Evolutionary conservation across 2,329 filamentous ascomycete species (phyloP), one percentile per base, ranked within the genome.

Genomic region (Stachybotrys echinatus): DNA sequence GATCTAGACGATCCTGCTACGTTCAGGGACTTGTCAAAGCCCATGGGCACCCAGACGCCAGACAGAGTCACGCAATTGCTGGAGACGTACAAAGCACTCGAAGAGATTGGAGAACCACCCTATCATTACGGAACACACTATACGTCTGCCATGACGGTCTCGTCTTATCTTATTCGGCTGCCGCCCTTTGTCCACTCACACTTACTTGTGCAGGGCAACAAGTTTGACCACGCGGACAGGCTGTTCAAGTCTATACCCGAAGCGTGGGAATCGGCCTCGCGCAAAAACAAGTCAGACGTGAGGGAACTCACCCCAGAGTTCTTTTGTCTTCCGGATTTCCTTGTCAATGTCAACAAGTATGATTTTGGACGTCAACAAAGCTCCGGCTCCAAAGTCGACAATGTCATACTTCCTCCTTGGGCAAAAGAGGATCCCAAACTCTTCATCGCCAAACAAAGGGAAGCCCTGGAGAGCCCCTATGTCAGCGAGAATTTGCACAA

Each of bases 71-170:
- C 81, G 0, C 89, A 91, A 6, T 95, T 94, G 61, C 80, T 83
- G 47, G 88, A 95, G 59, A 83, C 91, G 23, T 97, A 96, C 65
- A 84, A 85, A 57, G 88, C 89, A 17, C 86, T 99, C 65, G 86
- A 86, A 1, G 94, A 97, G 64, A 95, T 99, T 76, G 89, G 87
- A 7, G 92, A 96, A 43, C 86, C 88, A 1, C 88, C 94, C 0
- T 99, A 96, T 65, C 94, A 99, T 65, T 99, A 97, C 58, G 94
- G 94, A 18, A 99, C 95, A 0, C 95, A 99, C 65, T 99, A 99
- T 67, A 97, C 94, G 1, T 97, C 94, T 2, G 94, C 94, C 7
- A 99, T 97, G 94, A 96, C 96, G 52, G 94, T 99, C 6, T 91
- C 91, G 12, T 96, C 92, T 0, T 99, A 96, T 61, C 79, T 99